Evolutionary conservation across 352 stramenopile species (phyloP).

Genomic region (Globisporangium nodosum): DNA sequence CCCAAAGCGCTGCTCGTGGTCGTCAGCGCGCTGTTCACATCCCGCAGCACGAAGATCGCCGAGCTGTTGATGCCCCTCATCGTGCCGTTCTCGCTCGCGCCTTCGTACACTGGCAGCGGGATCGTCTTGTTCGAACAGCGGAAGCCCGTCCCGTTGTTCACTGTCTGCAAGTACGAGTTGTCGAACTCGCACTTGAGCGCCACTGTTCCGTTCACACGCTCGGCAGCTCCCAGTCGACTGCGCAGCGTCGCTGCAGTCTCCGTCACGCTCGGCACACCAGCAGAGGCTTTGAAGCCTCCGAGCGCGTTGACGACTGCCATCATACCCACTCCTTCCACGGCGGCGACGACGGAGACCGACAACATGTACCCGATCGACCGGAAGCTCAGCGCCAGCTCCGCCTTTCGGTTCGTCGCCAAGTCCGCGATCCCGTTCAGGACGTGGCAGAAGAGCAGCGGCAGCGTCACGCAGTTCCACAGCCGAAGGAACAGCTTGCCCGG

Average conservation of each 20-base stretch:
- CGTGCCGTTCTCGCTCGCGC: slow-evolving; percentile 15
- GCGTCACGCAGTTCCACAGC: slow-evolving; percentile 33
- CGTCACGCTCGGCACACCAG: neutral
- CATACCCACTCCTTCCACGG: slow-evolving; percentile 29
- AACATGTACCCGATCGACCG: slow-evolving; percentile 27
- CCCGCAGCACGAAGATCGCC: slow-evolving; percentile 27
- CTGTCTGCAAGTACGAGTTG: slow-evolving; percentile 30
- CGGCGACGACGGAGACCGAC: slow-evolving; percentile 23
- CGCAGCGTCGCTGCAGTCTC: slow-evolving; percentile 9
- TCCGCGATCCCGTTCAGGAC: slow-evolving; percentile 35
- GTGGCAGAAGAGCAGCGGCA: slow-evolving; percentile 45
- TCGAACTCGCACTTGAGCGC: slow-evolving; percentile 31
- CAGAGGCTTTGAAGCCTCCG: slow-evolving; percentile 19
- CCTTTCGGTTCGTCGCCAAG: slow-evolving; percentile 35
- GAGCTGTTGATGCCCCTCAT: neutral
- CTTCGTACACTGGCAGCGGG: slow-evolving; percentile 26
- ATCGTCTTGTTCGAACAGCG: slow-evolving; percentile 41
- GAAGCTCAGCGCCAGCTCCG: slow-evolving; percentile 26
- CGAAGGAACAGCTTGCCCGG: slow-evolving; percentile 42
- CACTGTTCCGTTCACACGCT: slow-evolving; percentile 16
- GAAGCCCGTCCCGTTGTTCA: slow-evolving; percentile 21
- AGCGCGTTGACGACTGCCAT: slow-evolving; percentile 22
- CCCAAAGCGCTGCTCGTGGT: neutral
- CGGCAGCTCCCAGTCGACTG: slow-evolving; percentile 15
- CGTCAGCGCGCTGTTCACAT: slow-evolving; percentile 21